A percentile compares a stretch with the other conserved stretches of the same genome.
phyloP scores from a whole-genome alignment of 2,329 filamentous ascomycete species.

The Nothomitra cinnamomea region DNA sequence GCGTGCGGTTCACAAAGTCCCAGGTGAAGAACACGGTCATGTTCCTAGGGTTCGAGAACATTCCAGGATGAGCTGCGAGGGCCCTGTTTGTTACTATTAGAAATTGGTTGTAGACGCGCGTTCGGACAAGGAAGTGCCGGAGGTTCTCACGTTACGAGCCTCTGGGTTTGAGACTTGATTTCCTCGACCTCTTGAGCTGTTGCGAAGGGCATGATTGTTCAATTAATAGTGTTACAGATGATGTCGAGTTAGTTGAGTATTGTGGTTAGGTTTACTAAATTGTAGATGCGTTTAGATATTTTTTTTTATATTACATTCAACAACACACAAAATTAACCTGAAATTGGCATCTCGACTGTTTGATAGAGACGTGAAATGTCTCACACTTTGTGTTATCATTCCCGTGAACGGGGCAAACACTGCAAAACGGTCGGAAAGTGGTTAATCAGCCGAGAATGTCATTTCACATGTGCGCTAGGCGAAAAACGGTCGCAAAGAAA shows the following conservation, averaged over 20 bases:
- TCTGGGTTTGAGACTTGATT: not conserved
- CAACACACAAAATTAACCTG: too few species aligned
- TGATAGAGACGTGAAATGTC: not conserved
- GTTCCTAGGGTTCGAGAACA: conserved; percentile 13
- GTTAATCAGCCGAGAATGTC: too few species aligned
- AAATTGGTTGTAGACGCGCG: not conserved
- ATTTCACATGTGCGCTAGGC: not conserved
- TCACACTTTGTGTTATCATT: not conserved
- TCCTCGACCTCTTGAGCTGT: not conserved
- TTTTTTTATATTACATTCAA: too few species aligned
- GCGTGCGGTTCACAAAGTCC: conserved; percentile 26
- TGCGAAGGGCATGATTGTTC: not conserved
- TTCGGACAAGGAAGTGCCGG: not conserved
- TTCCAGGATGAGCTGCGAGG: conserved; percentile 11
- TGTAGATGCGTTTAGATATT: too few species aligned
- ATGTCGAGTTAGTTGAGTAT: too few species aligned
- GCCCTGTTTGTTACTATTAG: conserved; percentile 8
- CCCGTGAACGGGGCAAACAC: too few species aligned
- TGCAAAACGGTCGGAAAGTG: too few species aligned
- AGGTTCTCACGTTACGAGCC: not conserved
- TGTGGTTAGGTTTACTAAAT: too few species aligned
- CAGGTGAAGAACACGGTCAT: conserved; percentile 23
- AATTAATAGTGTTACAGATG: not conserved
- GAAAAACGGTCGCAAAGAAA: not conserved
- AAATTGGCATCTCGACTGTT: not conserved